Evolutionary conservation across 2,329 filamentous ascomycete species (phyloP), one percentile per base, ranked within the genome.

Genomic region (Penicillium sp.): DNA sequence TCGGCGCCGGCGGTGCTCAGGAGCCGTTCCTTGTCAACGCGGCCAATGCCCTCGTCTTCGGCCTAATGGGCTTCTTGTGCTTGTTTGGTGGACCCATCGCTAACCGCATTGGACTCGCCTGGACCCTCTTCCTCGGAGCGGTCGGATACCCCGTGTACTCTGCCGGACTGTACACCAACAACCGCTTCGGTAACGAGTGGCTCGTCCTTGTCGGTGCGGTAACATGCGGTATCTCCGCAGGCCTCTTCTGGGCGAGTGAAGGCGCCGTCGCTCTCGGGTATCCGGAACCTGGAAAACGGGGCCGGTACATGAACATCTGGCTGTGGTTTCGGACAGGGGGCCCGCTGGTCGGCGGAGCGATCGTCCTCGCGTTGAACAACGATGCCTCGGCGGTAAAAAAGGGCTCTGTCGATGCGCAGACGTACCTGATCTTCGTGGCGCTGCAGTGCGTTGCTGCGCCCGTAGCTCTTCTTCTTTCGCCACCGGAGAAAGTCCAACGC

Each of bases 1-100:
- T 84, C 5, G 84, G 84, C 17, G 84, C 83, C 1, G 84, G 84
- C 45, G 84, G 84, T 29, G 81, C 81, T 1, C 80, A 85, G 61
- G 77, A 80, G 51, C 83, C 83, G 0, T 85, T 79, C 55, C 77
- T 86, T 2, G 80, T 84, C 53, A 84, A 84, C 58, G 82, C 81
- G 0, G 82, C 81, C n/a, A 85, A 85, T 62, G 79, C 83, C 0
- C 73, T 85, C 3, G 79, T 83, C 3, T 85, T 84, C 52, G 80
- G 64, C 8, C 61, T 73, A 4, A 74, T 51, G 49, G 41, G 50
- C 26, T 53, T 53, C 17, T 60, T 82, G 5, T 85, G 83, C 59
- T 66, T 84, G 2, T 79, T 84, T 55, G 81, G 81, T 23, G 81
- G 79, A 0, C 80, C 82, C 0, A 78, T 84, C 53, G 79, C 82